Percentiles rank a stretch among this genome's conserved stretches.
Evolutionary conservation across 1,139 yeast species (phyloP).

Genomic region (Kluyveromyces sp.): DNA sequence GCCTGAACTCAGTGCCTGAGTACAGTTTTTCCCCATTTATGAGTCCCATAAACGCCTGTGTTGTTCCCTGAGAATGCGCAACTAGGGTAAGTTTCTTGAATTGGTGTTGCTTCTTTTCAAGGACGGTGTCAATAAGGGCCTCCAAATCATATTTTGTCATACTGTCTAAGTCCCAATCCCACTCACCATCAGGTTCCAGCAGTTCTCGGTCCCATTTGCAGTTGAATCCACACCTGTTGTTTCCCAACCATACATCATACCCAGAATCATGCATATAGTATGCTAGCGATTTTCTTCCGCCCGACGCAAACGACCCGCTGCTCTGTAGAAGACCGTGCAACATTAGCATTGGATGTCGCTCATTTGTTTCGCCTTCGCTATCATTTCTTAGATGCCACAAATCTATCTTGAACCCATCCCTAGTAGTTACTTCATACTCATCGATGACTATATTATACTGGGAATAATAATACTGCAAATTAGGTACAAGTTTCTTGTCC

Average conservation of each 20-base stretch:
- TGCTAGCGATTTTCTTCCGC: constrained; percentile 72
- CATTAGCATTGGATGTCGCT: constrained; percentile 53
- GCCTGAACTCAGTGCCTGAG: constrained; percentile 35
- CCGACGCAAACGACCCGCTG: constrained; percentile 74
- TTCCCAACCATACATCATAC: constrained; percentile 91
- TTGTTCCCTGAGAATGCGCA: constrained; percentile 92
- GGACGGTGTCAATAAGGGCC: constrained; percentile 57
- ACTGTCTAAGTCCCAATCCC: constrained; percentile 86
- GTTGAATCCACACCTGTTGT: constrained; percentile 78
- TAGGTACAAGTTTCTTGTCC: constrained; percentile 37
- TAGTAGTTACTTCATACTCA: constrained; percentile 55
- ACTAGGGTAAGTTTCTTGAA: constrained; percentile 49
- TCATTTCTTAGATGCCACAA: constrained; percentile 55
- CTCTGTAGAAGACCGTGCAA: constrained; percentile 86
- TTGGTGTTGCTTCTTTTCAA: constrained; percentile 32
- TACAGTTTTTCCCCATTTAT: constrained; percentile 35
- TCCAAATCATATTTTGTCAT: constrained; percentile 77
- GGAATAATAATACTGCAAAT: constrained; percentile 58
- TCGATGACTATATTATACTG: constrained; percentile 54
- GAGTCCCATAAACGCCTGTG: constrained; percentile 65
- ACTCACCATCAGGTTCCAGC: constrained; percentile 44
- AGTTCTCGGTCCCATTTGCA: constrained; percentile 47
- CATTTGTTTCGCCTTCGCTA: constrained; percentile 28
- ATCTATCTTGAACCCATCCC: constrained; percentile 70
- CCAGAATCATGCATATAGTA: constrained; percentile 53